Conservation (phyloP, 495 filamentous ascomycete genomes). For the Alectoria sarmentosa region DNA sequence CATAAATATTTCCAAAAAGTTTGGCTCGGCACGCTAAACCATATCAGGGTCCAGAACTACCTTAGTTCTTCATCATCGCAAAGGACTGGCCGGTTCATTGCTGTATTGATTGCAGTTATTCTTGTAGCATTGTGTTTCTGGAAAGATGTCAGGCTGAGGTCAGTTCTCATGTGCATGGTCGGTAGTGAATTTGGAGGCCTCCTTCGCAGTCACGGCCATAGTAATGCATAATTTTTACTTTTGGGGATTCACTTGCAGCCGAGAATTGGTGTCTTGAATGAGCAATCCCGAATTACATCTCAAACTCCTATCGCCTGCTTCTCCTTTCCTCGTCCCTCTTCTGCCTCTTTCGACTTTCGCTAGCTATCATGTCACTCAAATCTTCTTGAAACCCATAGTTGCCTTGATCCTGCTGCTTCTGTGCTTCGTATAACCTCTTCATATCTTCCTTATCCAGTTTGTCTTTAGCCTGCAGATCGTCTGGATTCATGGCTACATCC, state of each 20-base stretch:
- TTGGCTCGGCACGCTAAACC: conserved; percentile 13
- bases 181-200: neutral
- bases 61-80: too few species aligned
- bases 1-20: conserved; percentile 3
- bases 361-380: conserved; percentile 92
- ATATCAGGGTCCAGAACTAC: conserved; percentile 5
- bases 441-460: conserved; percentile 62
- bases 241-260: conserved; percentile 1
- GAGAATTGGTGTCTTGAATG: conserved; percentile 13
- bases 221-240: neutral
- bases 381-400: conserved; percentile 88
- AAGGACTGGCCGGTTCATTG: neutral
- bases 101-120: neutral
- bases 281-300: conserved; percentile 5
- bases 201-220: neutral
- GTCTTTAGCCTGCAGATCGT: conserved; percentile 61
- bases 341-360: conserved; percentile 81
- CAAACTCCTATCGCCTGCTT: conserved; percentile 35
- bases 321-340: conserved; percentile 77
- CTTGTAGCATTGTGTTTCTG: neutral
- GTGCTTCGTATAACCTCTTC: conserved; percentile 67
- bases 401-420: conserved; percentile 63
- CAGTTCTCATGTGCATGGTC: neutral
- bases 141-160: neutral
- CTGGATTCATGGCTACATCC: conserved; percentile 83